A percentile compares a stretch with the other conserved stretches of the same genome.
Conservation (phyloP, 2,329 filamentous ascomycete species). For the Teratosphaeria epicoccoides region DNA sequence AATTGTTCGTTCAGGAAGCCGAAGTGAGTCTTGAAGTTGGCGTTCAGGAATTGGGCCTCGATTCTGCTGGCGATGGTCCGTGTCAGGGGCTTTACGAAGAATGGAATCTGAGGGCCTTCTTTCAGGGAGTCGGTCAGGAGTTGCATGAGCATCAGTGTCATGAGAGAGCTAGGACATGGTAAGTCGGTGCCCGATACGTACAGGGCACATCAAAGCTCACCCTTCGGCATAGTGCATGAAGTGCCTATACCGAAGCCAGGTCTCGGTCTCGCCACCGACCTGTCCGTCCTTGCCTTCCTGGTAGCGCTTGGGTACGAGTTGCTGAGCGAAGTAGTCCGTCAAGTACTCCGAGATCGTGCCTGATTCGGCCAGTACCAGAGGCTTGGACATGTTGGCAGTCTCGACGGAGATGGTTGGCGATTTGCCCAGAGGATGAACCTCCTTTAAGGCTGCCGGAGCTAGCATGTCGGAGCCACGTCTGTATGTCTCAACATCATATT, state of each 20-base stretch:
- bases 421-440: constrained; percentile 77
- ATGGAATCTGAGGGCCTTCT: constrained; percentile 45
- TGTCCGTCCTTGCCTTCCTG: constrained; percentile 43
- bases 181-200: constrained; percentile 9
- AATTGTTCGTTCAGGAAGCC: constrained; percentile 43
- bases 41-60: constrained; percentile 34
- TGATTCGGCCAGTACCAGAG: constrained; percentile 66
- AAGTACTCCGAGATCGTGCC: constrained; percentile 75
- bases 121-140: constrained; percentile 19
- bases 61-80: constrained; percentile 42
- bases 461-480: constrained; percentile 54
- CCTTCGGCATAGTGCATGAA: constrained; percentile 80
- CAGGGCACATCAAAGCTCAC: constrained; percentile 28
- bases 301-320: constrained; percentile 44
- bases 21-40: constrained; percentile 39
- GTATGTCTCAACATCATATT: constrained; percentile 71
- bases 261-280: constrained; percentile 48
- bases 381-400: constrained; percentile 32
- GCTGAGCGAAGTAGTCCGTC: constrained; percentile 51
- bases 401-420: constrained; percentile 66
- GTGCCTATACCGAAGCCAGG: constrained; percentile 53
- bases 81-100: constrained; percentile 59
- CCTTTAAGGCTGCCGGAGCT: constrained; percentile 66
- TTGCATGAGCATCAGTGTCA: not conserved
- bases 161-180: not conserved